phyloP scores from a whole-genome alignment of 371 early-diverging fungal genomes.

The Mucor piriformis region DNA sequence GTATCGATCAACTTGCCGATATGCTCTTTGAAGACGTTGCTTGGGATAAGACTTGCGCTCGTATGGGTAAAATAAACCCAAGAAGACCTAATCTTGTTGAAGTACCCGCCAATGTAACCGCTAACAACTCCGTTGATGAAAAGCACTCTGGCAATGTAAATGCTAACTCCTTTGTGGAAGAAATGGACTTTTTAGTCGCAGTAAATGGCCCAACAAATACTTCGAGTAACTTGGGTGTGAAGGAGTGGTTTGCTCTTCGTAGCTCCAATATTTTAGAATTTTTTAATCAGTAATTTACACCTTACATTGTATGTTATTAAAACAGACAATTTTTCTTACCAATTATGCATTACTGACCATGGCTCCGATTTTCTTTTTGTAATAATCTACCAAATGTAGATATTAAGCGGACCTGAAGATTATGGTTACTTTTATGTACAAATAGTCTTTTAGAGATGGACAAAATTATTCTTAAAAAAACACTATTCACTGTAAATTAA shows the following conservation, averaged over 20 bases:
- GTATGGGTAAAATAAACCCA: constrained; percentile 1
- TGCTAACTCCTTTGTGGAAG: background rate
- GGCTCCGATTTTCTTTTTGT: no score
- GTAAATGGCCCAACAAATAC: constrained; percentile 22
- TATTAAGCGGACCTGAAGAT: no score
- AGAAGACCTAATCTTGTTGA: no score
- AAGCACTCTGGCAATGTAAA: background rate
- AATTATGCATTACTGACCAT: background rate
- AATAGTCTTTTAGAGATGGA: no score
- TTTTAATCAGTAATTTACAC: background rate
- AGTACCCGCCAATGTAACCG: background rate
- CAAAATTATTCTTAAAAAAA: no score
- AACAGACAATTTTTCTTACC: background rate
- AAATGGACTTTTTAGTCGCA: background rate
- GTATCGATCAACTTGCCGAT: constrained; percentile 17
- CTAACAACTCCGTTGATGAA: no score
- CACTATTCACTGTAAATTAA: no score
- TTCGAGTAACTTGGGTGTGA: constrained; percentile 7
- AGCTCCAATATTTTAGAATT: constrained; percentile 9
- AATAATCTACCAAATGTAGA: no score
- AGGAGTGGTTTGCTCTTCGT: constrained; percentile 24
- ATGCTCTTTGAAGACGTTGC: constrained; percentile 30
- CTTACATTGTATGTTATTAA: no score
- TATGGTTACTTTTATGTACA: no score
- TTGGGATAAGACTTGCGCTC: constrained; percentile 30